These are phyloP conservation scores for Trichomonas gallinae DNA, from an alignment of 208 protist genomes.

Conservation along the genomic window DNA sequence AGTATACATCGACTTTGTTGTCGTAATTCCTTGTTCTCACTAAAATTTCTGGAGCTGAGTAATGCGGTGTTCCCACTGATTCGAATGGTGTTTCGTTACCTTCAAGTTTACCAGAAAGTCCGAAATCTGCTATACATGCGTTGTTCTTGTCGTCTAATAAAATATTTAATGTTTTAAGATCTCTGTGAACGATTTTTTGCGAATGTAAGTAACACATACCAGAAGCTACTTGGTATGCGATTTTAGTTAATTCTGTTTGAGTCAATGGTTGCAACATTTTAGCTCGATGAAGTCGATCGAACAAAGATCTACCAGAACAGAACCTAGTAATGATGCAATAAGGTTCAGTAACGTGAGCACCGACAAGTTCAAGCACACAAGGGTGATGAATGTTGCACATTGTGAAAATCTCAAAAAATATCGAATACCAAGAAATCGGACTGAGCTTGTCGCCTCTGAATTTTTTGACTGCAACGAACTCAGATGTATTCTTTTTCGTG, in stretches of 20 bases:
- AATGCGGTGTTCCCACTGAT: neutral
- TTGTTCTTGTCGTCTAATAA: neutral
- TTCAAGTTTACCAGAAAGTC: neutral
- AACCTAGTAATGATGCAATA: neutral
- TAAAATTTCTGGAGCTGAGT: neutral
- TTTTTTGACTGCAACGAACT: conserved; percentile 2
- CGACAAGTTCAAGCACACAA: neutral
- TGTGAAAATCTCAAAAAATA: neutral
- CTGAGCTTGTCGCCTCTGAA: neutral
- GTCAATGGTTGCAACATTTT: neutral
- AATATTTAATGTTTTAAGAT: conserved; percentile 14
- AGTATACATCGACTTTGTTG: neutral
- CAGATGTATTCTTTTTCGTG: neutral
- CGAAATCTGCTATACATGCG: neutral
- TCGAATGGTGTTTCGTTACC: neutral
- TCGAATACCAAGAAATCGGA: neutral
- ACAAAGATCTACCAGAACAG: neutral
- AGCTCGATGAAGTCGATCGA: neutral
- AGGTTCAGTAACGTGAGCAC: neutral
- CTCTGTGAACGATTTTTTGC: neutral
- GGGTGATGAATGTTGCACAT: neutral
- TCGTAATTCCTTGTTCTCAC: neutral
- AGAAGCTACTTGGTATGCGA: neutral
- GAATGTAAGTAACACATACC: neutral
- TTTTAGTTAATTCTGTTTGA: neutral